Base-by-base conservation (phyloP, 495 filamentous ascomycete genomes). In the Glutinoglossum americanum region DNA sequence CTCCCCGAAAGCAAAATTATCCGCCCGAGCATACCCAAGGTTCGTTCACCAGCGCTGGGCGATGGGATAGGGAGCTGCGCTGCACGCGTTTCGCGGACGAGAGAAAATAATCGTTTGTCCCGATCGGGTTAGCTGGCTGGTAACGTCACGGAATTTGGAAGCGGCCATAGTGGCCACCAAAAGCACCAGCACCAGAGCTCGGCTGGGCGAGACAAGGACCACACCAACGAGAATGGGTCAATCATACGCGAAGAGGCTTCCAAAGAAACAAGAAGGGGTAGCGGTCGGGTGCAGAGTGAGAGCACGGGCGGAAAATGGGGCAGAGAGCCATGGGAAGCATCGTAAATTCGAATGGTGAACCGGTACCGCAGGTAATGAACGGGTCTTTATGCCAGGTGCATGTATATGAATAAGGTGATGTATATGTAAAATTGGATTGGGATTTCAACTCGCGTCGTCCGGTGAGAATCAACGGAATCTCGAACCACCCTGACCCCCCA, bases 171-270 rank as follows among this genome's bases (percentile, higher is more conserved):
- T 51, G 47, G 47, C 47, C 21, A 51, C 47, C 47, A n/a, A n/a
- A n/a, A n/a, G n/a, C n/a, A n/a, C n/a, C n/a, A n/a, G n/a, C n/a
- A n/a, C n/a, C n/a, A n/a, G n/a, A 51, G 47, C 47, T 51, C 47
- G 47, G 47, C 47, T 51, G 21, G 47, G 21, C 47, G 47, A 51
- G 47, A 51, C 47, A 51, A 51, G 44, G 44, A 48, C 44, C 44
- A 48, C 44, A 48, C 44, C 44, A 48, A 25, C 15, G 44, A 48
- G 44, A 48, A 48, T 25, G 44, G 44, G 44, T 51, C 47, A 51
- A 51, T 51, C 47, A 51, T 51, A 51, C 47, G 47, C 47, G 47
- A 51, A 51, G 26, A 51, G 37, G 47, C 47, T 51, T 51, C 26
- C 47, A 26, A 10, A 51, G 21, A 26, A 28, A 25, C 21, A 51